phyloP scores from a whole-genome alignment of 352 stramenopile species.

The Phytophthora ramorum region DNA sequence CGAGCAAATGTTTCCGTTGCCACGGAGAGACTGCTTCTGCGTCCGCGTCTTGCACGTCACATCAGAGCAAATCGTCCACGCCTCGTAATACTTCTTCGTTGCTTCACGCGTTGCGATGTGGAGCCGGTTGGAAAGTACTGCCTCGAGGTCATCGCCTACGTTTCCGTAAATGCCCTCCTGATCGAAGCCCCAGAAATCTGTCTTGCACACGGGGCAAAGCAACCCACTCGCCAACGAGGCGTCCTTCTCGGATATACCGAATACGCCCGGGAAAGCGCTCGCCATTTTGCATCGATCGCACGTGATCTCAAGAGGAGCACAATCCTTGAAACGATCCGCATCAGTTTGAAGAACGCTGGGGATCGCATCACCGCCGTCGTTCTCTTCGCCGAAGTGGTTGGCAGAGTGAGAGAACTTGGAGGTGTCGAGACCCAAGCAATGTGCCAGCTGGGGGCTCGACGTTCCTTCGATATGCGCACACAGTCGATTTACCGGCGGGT shows the following conservation, averaged over 20 bases:
- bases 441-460: conserved; percentile 93
- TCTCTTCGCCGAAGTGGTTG: conserved; percentile 86
- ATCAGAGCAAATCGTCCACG: conserved; percentile 95
- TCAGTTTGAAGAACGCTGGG: conserved; percentile 90
- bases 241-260: conserved; percentile 45
- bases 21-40: conserved; percentile 95
- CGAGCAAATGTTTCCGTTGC: conserved; percentile 94
- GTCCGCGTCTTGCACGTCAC: conserved; percentile 94
- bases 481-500: conserved; percentile 97
- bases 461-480: conserved; percentile 99
- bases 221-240: conserved; percentile 55
- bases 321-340: conserved; percentile 91
- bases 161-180: conserved; percentile 78
- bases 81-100: conserved; percentile 91
- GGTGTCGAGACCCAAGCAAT: conserved; percentile 97
- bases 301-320: conserved; percentile 74
- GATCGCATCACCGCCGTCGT: conserved; percentile 85
- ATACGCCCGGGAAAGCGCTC: conserved; percentile 82
- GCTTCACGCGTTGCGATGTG: conserved; percentile 80
- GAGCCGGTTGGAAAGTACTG: conserved; percentile 85
- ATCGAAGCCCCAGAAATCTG: conserved; percentile 87
- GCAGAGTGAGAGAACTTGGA: conserved; percentile 92
- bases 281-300: conserved; percentile 71
- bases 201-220: conserved; percentile 73
- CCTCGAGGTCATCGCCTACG: conserved; percentile 75